Evolutionary conservation across 306 rosid species (phyloP).

Genomic region (Castanospermum australe): DNA sequence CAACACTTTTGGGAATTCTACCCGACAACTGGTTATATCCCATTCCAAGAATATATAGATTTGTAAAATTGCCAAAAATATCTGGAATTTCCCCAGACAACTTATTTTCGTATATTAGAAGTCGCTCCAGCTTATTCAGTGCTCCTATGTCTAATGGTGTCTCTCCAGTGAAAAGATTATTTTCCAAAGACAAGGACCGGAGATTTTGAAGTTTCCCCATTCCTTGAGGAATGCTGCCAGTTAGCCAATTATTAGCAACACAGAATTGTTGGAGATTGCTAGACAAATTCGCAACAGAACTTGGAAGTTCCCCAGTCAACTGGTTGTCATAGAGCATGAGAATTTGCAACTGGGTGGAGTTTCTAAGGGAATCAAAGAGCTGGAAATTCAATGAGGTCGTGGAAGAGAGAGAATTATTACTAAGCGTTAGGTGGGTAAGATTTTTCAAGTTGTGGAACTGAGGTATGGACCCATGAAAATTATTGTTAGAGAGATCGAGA

Average conservation of each 20-base stretch:
- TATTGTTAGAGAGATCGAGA: conserved; percentile 30
- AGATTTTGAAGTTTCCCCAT: conserved; percentile 30
- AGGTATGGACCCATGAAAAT: conserved; percentile 32
- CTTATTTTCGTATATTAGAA: background rate
- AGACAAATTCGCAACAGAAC: conserved; percentile 32
- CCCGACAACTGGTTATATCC: conserved; percentile 28
- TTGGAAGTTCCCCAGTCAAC: conserved; percentile 42
- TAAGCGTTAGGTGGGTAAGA: conserved; percentile 12
- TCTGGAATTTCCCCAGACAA: conserved; percentile 50
- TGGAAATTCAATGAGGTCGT: conserved; percentile 24
- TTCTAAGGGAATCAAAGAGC: conserved; percentile 35
- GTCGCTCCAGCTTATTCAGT: background rate
- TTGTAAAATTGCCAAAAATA: conserved; percentile 42
- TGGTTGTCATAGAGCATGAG: conserved; percentile 25
- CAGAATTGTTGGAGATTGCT: conserved; percentile 28
- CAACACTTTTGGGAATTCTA: conserved; percentile 33
- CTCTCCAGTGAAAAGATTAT: conserved; percentile 30
- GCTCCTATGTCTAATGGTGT: conserved; percentile 36
- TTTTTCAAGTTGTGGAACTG: conserved; percentile 26
- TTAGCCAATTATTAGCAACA: conserved; percentile 26
- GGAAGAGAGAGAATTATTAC: conserved; percentile 25
- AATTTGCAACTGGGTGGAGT: conserved; percentile 11
- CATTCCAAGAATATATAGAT: background rate
- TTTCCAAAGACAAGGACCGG: conserved; percentile 28
- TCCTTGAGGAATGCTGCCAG: conserved; percentile 38